Conservation (phyloP, 2,329 filamentous ascomycete species). For the Curvularia sp. region DNA sequence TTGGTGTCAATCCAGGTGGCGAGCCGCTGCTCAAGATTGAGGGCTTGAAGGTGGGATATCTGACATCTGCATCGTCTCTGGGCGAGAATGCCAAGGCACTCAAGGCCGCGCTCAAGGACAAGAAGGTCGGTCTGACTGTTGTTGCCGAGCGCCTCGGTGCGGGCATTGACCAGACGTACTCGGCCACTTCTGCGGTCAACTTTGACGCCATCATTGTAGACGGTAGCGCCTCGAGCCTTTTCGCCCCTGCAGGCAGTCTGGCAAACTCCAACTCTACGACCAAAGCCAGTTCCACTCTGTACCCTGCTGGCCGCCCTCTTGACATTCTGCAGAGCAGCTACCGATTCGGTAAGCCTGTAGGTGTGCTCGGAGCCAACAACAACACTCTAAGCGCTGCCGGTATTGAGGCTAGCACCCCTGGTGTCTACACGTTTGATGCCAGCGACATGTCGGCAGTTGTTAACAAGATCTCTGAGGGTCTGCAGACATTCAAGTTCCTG, state of each 20-base stretch:
- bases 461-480: constrained; percentile 54
- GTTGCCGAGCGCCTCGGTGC: constrained; percentile 64
- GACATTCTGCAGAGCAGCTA: constrained; percentile 70
- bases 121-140: constrained; percentile 64
- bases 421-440: constrained; percentile 39
- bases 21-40: constrained; percentile 66
- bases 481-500: constrained; percentile 70
- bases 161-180: constrained; percentile 70
- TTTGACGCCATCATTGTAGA: constrained; percentile 70
- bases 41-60: constrained; percentile 68
- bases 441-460: constrained; percentile 27
- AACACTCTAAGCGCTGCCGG: constrained; percentile 53
- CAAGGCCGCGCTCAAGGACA: constrained; percentile 56
- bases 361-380: constrained; percentile 60
- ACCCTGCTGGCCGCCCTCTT: constrained; percentile 67
- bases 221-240: constrained; percentile 64
- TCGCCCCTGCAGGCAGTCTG: constrained; percentile 47
- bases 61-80: constrained; percentile 59
- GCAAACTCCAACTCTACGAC: constrained; percentile 36
- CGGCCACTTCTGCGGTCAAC: constrained; percentile 65
- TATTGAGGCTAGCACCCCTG: constrained; percentile 53
- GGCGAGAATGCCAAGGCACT: constrained; percentile 60
- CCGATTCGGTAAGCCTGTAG: constrained; percentile 74
- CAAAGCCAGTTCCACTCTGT: constrained; percentile 59
- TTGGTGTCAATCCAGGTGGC: constrained; percentile 66